Percentiles rank a stretch among this genome's conserved stretches.
phyloP scores from a whole-genome alignment of 2,329 filamentous ascomycete species.

The Tolypocladium endophyticum region DNA sequence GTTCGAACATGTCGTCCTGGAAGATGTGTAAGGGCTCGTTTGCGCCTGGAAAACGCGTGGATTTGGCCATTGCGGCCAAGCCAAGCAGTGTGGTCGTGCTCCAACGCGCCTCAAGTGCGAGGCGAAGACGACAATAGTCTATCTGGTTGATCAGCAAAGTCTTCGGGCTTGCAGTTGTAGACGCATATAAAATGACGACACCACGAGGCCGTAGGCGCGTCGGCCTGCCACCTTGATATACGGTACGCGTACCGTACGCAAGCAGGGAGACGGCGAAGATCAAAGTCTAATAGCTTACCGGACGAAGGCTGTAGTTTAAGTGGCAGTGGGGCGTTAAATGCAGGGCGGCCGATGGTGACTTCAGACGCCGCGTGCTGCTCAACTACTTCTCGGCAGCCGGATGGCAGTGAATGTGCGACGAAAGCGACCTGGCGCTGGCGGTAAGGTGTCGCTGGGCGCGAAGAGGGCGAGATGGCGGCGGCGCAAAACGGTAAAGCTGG shows the following conservation, averaged over 20 bases:
- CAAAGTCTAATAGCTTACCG: conserved; percentile 1
- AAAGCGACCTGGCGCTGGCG: not conserved
- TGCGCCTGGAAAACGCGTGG: conserved; percentile 33
- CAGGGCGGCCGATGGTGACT: conserved; percentile 2
- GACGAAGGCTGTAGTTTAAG: not conserved
- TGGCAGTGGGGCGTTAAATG: conserved; percentile 3
- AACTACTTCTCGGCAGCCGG: not conserved
- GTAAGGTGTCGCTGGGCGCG: not conserved
- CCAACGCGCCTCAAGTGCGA: conserved; percentile 1
- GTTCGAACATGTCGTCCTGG: conserved; percentile 39
- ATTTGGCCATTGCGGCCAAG: conserved; percentile 42
- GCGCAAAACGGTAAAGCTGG: not conserved
- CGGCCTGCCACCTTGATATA: not conserved
- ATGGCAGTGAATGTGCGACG: not conserved
- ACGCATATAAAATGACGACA: too few species aligned
- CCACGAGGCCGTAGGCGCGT: not conserved
- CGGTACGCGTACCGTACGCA: not conserved
- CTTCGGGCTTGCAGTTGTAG: not conserved
- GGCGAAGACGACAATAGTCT: not conserved
- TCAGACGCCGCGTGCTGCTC: not conserved
- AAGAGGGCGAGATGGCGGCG: not conserved
- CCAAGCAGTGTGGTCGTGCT: conserved; percentile 1
- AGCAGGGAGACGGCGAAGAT: not conserved
- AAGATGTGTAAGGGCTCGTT: conserved; percentile 41
- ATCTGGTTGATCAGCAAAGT: not conserved